phyloP scores from a whole-genome alignment of 1,284 basidiomycete genomes.

The Phellopilus nigrolimitatus region DNA sequence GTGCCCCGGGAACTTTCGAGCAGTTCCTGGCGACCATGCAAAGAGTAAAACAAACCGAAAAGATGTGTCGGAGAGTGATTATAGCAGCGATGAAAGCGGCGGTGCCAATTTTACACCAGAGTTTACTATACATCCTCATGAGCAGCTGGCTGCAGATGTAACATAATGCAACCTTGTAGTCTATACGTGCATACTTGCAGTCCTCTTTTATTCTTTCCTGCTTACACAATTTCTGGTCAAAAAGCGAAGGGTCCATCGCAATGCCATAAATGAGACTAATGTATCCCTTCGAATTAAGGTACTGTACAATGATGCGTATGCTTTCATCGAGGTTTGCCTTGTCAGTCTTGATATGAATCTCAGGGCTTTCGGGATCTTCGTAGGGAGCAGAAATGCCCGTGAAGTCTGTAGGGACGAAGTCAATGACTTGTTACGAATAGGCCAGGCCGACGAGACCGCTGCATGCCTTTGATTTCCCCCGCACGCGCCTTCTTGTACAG shows the following conservation, averaged over 20 bases:
- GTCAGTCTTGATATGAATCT: constrained; percentile 92
- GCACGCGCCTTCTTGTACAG: constrained; percentile 96
- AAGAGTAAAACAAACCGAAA: constrained; percentile 13
- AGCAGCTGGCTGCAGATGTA: constrained; percentile 16
- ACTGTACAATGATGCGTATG: constrained; percentile 78
- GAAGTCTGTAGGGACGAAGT: constrained; percentile 75
- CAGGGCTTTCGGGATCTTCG: constrained; percentile 82
- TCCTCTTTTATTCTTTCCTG: not conserved
- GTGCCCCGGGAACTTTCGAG: constrained; percentile 19
- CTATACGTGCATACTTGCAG: not conserved
- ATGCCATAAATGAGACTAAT: too few species aligned
- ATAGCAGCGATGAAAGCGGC: not conserved
- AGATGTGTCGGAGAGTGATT: not conserved
- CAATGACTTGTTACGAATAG: constrained; percentile 6
- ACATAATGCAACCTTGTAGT: not conserved
- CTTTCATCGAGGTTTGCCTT: constrained; percentile 76
- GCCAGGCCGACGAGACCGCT: not conserved
- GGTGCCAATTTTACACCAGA: not conserved
- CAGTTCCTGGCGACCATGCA: constrained; percentile 13
- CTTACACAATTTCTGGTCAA: too few species aligned
- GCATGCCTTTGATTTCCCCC: constrained; percentile 90
- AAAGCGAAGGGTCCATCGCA: not conserved
- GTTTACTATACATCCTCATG: constrained; percentile 1
- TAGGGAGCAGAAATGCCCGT: constrained; percentile 98
- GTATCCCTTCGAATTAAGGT: constrained; percentile 64